A percentile compares a stretch with the other conserved stretches of the same genome.
phyloP scores from a whole-genome alignment of 2,329 filamentous ascomycete species.

The Aspergillus clavatus region DNA sequence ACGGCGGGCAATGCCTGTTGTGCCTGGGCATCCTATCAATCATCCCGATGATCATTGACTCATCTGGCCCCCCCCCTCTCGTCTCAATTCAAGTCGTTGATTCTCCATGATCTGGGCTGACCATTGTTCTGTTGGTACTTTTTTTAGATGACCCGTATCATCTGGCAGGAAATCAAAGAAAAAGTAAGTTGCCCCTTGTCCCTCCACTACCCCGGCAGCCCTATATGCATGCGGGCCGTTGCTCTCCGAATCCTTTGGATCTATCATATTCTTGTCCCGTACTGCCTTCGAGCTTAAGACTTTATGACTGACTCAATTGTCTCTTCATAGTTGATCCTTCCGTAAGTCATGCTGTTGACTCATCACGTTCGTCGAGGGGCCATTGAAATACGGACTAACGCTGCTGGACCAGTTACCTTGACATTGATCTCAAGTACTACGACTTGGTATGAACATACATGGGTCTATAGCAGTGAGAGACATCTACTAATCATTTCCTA shows the following conservation, averaged over 20 bases:
- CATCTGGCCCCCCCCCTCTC: conserved; percentile 5
- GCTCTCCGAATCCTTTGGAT: conserved; percentile 7
- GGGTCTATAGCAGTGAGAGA: neutral
- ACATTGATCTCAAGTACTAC: conserved; percentile 98
- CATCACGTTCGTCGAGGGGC: neutral
- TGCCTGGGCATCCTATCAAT: conserved; percentile 19
- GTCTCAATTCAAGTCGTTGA: conserved; percentile 7
- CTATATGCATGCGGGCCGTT: conserved; percentile 11
- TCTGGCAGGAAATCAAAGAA: conserved; percentile 99
- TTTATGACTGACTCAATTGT: conserved; percentile 1
- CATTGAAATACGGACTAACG: conserved; percentile 17
- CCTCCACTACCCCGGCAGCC: conserved; percentile 8
- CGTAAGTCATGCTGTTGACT: conserved; percentile 42
- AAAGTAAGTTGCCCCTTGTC: conserved; percentile 53
- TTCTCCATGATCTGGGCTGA: conserved; percentile 14
- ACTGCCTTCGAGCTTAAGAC: neutral
- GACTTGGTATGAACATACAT: conserved; percentile 56
- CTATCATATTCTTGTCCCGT: conserved; percentile 5
- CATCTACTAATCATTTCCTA: conserved; percentile 22
- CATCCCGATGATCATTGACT: conserved; percentile 14
- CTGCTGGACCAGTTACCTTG: conserved; percentile 61
- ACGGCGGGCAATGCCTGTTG: conserved; percentile 20
- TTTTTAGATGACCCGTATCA: conserved; percentile 90
- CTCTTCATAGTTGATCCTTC: conserved; percentile 68
- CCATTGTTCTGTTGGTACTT: conserved; percentile 1